phyloP scores from a whole-genome alignment of 2,329 filamentous ascomycete species.

The Lizonia empirigonia region DNA sequence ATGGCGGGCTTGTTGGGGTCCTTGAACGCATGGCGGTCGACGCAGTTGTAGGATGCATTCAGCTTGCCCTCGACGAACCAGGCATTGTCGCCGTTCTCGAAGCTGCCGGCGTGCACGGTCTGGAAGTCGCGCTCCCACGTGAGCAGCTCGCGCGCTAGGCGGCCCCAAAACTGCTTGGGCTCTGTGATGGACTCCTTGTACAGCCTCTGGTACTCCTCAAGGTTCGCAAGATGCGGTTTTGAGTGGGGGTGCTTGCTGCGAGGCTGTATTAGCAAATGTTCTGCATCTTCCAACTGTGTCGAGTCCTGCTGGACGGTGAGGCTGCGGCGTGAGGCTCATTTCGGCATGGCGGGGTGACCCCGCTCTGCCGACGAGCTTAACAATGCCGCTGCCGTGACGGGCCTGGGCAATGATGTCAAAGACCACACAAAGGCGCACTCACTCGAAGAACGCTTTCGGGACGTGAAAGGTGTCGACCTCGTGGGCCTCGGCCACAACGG shows the following conservation, averaged over 20 bases:
- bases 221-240: slow-evolving; percentile 63
- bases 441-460: slow-evolving; percentile 57
- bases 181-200: slow-evolving; percentile 86
- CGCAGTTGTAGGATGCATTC: slow-evolving; percentile 96
- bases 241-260: slow-evolving; percentile 63
- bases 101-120: slow-evolving; percentile 79
- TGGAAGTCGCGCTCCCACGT: slow-evolving; percentile 91
- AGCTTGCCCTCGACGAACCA: slow-evolving; percentile 95
- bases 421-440: slow-evolving; percentile 27
- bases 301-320: slow-evolving; percentile 2
- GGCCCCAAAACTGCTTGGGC: slow-evolving; percentile 88
- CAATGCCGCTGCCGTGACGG: slow-evolving; percentile 20
- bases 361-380: slow-evolving; percentile 27
- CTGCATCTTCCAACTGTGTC: neutral
- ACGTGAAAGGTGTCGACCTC: slow-evolving; percentile 74
- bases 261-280: slow-evolving; percentile 18
- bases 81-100: slow-evolving; percentile 80
- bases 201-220: slow-evolving; percentile 67
- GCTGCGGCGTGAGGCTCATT: slow-evolving; percentile 7
- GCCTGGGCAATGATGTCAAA: slow-evolving; percentile 26
- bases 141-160: slow-evolving; percentile 83
- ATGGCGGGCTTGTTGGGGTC: slow-evolving; percentile 93
- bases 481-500: slow-evolving; percentile 75
- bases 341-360: slow-evolving; percentile 43
- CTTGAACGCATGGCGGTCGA: slow-evolving; percentile 95